Base-by-base conservation (phyloP, 2,329 filamentous ascomycete species). In the Orbilia javanica region DNA sequence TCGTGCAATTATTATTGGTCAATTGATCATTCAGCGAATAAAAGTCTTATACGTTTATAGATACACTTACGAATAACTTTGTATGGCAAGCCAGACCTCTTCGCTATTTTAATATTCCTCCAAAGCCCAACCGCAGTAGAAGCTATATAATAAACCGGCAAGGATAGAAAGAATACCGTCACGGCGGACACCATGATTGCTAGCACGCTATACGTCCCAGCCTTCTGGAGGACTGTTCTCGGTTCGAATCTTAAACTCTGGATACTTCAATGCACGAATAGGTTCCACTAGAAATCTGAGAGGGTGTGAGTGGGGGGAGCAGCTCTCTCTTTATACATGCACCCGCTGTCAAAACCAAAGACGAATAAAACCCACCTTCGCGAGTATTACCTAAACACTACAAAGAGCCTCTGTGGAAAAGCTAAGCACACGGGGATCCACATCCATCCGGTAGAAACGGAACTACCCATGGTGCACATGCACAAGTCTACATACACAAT, bases 61-160 rank as follows among this genome's bases (percentile, higher is more conserved):
- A 10, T 18, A 6, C 65, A 81, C 81, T 81, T 70, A 82, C 81
- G 81, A n/a, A 79, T 52, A 44, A 82, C 39, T 22, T 80, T 39
- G 74, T 82, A 82, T 13, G 81, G 81, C 22, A 82, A 53, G 1
- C 81, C 81, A 22, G 80, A 81, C 62, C 52, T 80, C 69, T 82
- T 82, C 20, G 80, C 81, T 50, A 74, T 76, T 20, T 71, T 62
- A 20, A 81, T 64, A 34, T 81, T 81, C 25, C 53, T 80, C 69
- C 68, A 76, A 22, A 75, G 68, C 15, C 29, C 39, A 65, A 82
- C 6, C 79, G 81, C 79, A 79, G 82, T 79, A 80, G 80, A 46
- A 80, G 34, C 1, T 10, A 72, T 29, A 57, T 72, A 78, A 36
- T 78, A 78, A 10, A 52, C 53, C n/a, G 67, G 74, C 8, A 78